These are phyloP conservation scores for Podospora pseudocomata DNA, from an alignment of 495 filamentous ascomycete species.

Conservation along the genomic window DNA sequence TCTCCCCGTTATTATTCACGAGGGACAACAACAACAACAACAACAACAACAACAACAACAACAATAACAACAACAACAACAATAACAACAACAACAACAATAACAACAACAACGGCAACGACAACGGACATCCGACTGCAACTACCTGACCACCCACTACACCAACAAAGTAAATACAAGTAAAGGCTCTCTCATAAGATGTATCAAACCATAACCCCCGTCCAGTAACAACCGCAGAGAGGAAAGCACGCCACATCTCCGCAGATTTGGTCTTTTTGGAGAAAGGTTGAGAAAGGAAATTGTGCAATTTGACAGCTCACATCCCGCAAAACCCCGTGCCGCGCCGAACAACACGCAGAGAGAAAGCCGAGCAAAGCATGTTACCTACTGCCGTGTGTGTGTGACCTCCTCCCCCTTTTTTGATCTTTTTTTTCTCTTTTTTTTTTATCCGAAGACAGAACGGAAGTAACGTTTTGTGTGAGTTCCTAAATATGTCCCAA, in stretches of 20 bases:
- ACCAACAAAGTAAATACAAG: background rate
- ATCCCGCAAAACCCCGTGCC: background rate
- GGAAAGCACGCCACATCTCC: no score
- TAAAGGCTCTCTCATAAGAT: background rate
- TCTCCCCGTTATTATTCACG: no score
- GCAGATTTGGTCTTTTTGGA: no score
- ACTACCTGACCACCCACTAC: background rate
- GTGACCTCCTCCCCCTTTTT: background rate
- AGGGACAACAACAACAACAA: no score
- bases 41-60: no score
- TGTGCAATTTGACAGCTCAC: background rate
- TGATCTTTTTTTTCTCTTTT: background rate
- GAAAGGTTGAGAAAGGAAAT: background rate
- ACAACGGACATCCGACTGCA: background rate
- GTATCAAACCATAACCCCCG: background rate
- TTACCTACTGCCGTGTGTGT: no score
- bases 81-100: no score
- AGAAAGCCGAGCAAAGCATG: no score
- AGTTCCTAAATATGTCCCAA: no score
- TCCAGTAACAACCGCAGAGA: background rate
- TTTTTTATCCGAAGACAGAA: no score
- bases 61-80: no score
- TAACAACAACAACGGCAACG: no score
- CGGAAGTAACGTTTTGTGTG: background rate
- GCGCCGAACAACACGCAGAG: background rate